A percentile compares a stretch with the other conserved stretches of the same genome.
phyloP scores from a whole-genome alignment of 208 protist genomes.

The Balamuthia mandrillaris region DNA sequence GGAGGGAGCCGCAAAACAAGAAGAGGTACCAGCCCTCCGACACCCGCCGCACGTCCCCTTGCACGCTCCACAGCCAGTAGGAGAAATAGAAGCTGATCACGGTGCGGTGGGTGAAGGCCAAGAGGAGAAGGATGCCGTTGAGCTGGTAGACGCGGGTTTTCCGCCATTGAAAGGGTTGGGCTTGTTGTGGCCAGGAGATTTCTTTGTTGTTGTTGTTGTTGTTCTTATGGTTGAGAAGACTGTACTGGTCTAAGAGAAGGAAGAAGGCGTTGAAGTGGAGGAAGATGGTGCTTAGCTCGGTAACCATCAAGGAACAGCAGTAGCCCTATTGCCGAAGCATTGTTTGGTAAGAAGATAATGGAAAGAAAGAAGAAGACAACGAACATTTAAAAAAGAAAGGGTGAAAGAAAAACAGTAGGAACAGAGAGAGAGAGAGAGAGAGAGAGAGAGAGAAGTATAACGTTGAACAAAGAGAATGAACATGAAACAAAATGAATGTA shows the following conservation, averaged over 20 bases:
- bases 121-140: background rate
- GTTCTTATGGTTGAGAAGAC: no score
- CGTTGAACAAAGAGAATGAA: background rate
- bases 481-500: background rate
- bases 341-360: no score
- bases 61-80: background rate
- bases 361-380: no score
- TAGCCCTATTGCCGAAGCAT: no score
- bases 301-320: slow-evolving; percentile 1
- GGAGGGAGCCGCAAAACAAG: background rate
- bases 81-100: background rate
- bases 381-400: no score
- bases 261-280: slow-evolving; percentile 18
- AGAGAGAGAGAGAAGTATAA: background rate
- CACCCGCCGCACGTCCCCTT: background rate
- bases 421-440: background rate
- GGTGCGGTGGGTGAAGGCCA: background rate
- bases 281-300: slow-evolving; percentile 13
- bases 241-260: background rate
- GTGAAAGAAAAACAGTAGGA: background rate
- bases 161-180: no score
- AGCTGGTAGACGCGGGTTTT: no score
- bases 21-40: background rate
- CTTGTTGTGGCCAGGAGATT: no score
- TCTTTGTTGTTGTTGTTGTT: no score